Base-by-base conservation (phyloP, 306 rosid genomes). In the Vigna trinervia region DNA sequence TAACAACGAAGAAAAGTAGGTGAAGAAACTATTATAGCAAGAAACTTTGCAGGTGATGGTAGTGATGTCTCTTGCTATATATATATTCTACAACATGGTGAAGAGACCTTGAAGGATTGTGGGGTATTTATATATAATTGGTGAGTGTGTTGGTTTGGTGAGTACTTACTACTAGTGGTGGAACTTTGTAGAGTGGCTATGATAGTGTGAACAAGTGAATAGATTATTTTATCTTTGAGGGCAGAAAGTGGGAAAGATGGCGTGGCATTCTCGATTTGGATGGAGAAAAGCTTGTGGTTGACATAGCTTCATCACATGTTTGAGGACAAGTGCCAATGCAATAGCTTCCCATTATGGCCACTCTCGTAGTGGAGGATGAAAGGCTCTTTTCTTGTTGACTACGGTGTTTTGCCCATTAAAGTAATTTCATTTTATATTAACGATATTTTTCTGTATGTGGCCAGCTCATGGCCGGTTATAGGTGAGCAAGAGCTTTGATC, bases 351-450 rank as follows among this genome's bases (percentile, higher is more conserved):
- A 80, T 78, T 50, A 77, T 74, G 56, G 28, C 77, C 87, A 86
- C 85, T 86, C 39, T 71, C 32, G 1, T 74, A 84, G 86, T 86
- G 90, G 87, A 78, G 69, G 5, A 65, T 65, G 77, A 73, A 74
- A 78, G 60, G 64, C 22, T 71, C 19, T 67, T 13, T 73, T 50
- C 13, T 28, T 54, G 71, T 72, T 80, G 77, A 84, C 79, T 79
- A 38, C 50, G 32, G 5, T 54, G 10, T 22, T 68, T 59, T 64
- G 41, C 61, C 32, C 19, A 14, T 54, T 12, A 8, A 50, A 53
- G 50, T 3, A 10, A 4, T 64, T 54, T 51, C 12, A 3, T 64
- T 45, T 62, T 23, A 54, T 28, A 69, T 70, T 45, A 7, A 5
- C 45, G 12, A 17, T 26, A 71, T 26, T 77, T 69, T 73, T 78